These are phyloP conservation scores for Boechera divaricarpa DNA, from an alignment of 345 rosid genomes.

Conservation along the genomic window DNA sequence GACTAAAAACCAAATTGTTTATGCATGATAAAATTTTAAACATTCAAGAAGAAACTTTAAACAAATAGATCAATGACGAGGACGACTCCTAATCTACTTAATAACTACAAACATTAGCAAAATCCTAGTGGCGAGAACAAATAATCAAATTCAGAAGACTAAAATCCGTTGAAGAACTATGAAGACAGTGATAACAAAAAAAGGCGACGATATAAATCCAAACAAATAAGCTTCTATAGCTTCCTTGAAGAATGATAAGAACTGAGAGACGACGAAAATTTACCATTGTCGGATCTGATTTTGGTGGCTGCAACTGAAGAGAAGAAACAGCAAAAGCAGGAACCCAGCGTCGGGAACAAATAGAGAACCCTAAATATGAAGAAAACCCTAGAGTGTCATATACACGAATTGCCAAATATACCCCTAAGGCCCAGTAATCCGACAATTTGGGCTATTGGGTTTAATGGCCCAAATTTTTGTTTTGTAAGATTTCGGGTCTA, in stretches of 20 bases:
- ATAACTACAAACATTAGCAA: not conserved
- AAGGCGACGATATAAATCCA: no score
- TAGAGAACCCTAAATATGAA: not conserved
- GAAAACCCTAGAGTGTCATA: constrained; percentile 33
- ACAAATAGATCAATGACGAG: not conserved
- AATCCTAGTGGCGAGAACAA: not conserved
- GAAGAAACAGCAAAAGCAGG: not conserved
- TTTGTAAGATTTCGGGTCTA: not conserved
- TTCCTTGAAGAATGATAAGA: not conserved
- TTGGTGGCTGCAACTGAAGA: constrained; percentile 20
- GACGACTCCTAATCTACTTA: not conserved
- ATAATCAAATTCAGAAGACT: not conserved
- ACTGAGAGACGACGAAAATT: not conserved
- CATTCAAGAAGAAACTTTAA: not conserved
- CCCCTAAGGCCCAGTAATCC: constrained; percentile 36
- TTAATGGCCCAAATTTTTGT: constrained; percentile 19
- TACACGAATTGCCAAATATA: not conserved
- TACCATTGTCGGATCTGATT: constrained; percentile 42
- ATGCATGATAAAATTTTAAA: no score
- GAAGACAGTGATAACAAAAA: not conserved
- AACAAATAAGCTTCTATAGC: not conserved
- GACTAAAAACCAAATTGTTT: not conserved
- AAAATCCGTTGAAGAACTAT: not conserved
- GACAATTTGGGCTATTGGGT: not conserved
- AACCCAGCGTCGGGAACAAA: constrained; percentile 10